Base-by-base conservation (phyloP, 192 early-diverging fungal genomes). In the Podila verticillata region DNA sequence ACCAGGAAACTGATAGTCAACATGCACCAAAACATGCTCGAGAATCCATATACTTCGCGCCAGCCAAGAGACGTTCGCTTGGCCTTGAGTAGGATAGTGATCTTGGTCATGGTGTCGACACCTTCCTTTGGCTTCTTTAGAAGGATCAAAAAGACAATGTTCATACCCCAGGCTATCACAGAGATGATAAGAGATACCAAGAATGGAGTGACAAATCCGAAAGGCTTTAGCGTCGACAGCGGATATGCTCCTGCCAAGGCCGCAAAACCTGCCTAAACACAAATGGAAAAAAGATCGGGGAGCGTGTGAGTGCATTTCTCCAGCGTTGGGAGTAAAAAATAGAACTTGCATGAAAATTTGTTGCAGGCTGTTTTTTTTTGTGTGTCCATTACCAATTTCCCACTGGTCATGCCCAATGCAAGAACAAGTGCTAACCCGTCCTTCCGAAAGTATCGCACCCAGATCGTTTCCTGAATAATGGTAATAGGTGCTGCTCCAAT, bases 381-480 rank as follows among this genome's bases (percentile, higher is more conserved):
- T n/a, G n/a, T 47, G 4, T 7, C 12, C 9, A 22, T n/a, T 88
- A 88, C 86, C 68, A 94, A 73, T 48, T 91, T 91, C 29, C 92
- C 91, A 7, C 88, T 89, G 17, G 91, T 90, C 36, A 94, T 83
- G 74, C 91, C 91, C 39, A 92, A 74, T 3, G 91, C 90, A 54
- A 94, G 84, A 12, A 91, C 91, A 9, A 90, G 82, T 5, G 91
- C 91, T 24, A 94, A 81, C 0, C 89, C 87, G 64, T 87, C 86
- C 51, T 92, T 91, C 22, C 78, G 86, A 72, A 94, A 94, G 85
- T 92, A 93, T 85, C 91, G 91, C 26, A 91, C 89, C 24, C 93
- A 83, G 10, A 94, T 94, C 6, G 92, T 94, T 66, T 94, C 92
- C 79, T 94, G 93, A n/a, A 92, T 89, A 48, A 92, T 92, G 0